A percentile compares a stretch with the other conserved stretches of the same genome.
Conservation (phyloP, 352 stramenopile species). For the Globisporangium solare region DNA sequence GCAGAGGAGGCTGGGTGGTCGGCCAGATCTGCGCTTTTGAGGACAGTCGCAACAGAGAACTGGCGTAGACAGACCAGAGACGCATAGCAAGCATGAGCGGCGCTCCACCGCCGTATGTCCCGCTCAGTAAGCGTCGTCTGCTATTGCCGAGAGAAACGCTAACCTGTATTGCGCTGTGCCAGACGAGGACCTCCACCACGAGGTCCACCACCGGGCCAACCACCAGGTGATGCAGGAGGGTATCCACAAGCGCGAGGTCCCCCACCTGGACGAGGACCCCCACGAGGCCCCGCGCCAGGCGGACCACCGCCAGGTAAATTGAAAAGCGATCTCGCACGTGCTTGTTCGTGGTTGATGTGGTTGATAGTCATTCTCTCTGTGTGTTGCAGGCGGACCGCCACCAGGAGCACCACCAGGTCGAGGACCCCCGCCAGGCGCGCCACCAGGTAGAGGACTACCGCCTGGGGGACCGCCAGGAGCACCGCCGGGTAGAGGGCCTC, state of each 20-base stretch:
- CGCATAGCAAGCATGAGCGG: constrained; percentile 19
- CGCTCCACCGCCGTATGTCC: constrained; percentile 24
- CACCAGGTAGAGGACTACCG: constrained; percentile 16
- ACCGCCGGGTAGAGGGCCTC: constrained; percentile 27
- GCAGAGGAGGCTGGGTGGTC: not conserved
- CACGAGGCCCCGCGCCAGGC: constrained; percentile 28
- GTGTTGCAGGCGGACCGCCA: constrained; percentile 10
- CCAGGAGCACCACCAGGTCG: constrained; percentile 17
- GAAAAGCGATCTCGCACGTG: not conserved
- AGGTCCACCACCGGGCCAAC: constrained; percentile 31
- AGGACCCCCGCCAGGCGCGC: constrained; percentile 13
- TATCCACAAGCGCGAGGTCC: constrained; percentile 56
- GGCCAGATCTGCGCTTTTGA: not conserved
- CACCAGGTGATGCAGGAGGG: constrained; percentile 20
- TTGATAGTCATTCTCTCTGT: not conserved
- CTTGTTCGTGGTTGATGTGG: not conserved
- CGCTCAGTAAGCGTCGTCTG: not conserved
- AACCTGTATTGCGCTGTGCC: not conserved
- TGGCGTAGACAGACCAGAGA: not conserved
- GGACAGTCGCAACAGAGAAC: not conserved
- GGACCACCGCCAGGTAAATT: constrained; percentile 37
- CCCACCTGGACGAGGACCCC: constrained; percentile 36
- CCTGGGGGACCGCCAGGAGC: constrained; percentile 16
- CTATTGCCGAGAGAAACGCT: not conserved
- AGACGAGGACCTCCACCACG: constrained; percentile 25